Evolutionary conservation across 768 basidiomycete genomes (phyloP), one percentile per base, ranked within the genome.

Genomic region (Paxillus rubicundulus): DNA sequence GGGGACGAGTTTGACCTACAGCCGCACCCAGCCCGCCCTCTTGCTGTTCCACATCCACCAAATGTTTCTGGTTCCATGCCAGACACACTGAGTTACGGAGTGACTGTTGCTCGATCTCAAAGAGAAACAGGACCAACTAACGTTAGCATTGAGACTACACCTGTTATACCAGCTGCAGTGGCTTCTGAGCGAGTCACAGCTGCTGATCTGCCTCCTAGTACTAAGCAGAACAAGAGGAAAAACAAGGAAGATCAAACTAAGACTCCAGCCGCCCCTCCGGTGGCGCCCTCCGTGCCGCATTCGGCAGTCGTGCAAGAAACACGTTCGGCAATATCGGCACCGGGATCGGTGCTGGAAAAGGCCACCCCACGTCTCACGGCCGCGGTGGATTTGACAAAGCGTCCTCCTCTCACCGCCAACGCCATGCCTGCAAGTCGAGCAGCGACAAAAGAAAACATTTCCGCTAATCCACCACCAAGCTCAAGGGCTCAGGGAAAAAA

Each of bases 401-500:
- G 64, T 56, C 64, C 66, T 64, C 69, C 71, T 72, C 73, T 65
- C 65, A 66, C 69, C 50, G 63, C 58, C 62, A 72, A 72, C 61
- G 71, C 70, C 58, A 76, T 76, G 73, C 68, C 78, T 71, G 63
- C 75, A 63, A 60, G 69, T 64, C 64, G 72, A 58, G 54, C 72
- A 59, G 61, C 71, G 58, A 64, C 75, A 63, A 61, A 74, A 67
- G 57, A 77, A 68, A 64, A 71, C 65, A 36, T 59, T 20, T 47
- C 66, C 16, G 40, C 60, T 17, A 63, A 69, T 46, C 79, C 80
- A 28, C 81, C 78, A 37, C 91, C 87, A 33, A 86, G 84, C 54
- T 89, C 89, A 47, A 82, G 92, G 14, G 91, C 92, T 20, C 89
- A 89, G 58, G 92, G 92, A 60, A 96, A 96, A 76, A 89, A 92